A percentile compares a stretch with the other conserved stretches of the same genome.
Conservation (phyloP, 306 rosid genomes). For the Acmispon strigosus region DNA sequence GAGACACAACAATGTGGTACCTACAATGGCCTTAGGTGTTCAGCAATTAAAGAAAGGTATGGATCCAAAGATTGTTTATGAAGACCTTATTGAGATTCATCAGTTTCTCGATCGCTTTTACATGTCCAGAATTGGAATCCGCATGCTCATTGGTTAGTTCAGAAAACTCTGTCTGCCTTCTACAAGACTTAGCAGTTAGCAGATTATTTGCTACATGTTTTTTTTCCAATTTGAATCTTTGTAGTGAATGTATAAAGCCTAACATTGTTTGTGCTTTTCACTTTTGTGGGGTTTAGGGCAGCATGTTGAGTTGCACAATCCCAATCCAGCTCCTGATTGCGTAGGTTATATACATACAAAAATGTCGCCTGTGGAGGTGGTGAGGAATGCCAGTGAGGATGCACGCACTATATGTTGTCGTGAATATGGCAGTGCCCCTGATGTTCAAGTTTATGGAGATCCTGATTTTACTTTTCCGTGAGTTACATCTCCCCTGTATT, state of each 20-base stretch:
- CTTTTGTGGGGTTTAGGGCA: conserved; percentile 59
- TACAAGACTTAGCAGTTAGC: not conserved
- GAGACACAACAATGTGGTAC: conserved; percentile 97
- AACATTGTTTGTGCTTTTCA: conserved; percentile 1
- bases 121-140: conserved; percentile 98
- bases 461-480: conserved; percentile 88
- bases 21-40: conserved; percentile 94
- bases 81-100: conserved; percentile 76
- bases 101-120: conserved; percentile 92
- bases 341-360: conserved; percentile 88
- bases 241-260: conserved; percentile 1
- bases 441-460: conserved; percentile 72
- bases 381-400: conserved; percentile 70
- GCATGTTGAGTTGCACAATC: conserved; percentile 96
- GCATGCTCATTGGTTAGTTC: conserved; percentile 86
- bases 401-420: conserved; percentile 79
- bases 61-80: conserved; percentile 38
- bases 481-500: conserved; percentile 30
- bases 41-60: conserved; percentile 82
- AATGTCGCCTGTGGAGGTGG: conserved; percentile 85
- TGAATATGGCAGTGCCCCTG: conserved; percentile 85
- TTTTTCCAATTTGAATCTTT: not conserved
- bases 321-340: conserved; percentile 69
- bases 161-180: not conserved
- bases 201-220: not conserved